Percentiles rank a stretch among this genome's conserved stretches.
Evolutionary conservation across 148 eudicot genomes (phyloP).

Genomic region (Rhododendron williamsianum): DNA sequence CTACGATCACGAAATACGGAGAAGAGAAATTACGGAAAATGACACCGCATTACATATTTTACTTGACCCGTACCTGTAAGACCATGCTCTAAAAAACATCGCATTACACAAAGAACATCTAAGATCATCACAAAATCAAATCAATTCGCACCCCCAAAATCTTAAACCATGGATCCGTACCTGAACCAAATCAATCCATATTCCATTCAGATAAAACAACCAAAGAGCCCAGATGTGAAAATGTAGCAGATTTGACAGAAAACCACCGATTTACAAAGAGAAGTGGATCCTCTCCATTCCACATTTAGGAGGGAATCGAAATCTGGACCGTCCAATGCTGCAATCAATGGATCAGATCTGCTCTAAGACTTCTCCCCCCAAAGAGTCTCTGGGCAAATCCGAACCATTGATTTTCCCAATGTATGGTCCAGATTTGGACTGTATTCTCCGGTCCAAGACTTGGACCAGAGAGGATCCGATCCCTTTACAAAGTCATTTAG

Average conservation of each 20-base stretch:
- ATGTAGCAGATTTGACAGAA: neutral
- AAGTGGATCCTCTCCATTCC: neutral
- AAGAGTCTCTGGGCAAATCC: neutral
- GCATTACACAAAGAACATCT: neutral
- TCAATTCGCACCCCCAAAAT: neutral
- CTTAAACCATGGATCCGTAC: neutral
- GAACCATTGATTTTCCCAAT: neutral
- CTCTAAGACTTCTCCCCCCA: neutral
- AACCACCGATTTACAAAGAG: neutral
- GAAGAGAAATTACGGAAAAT: neutral
- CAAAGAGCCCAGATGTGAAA: neutral
- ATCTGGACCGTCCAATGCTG: too few species aligned
- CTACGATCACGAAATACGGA: neutral
- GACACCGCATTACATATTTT: neutral
- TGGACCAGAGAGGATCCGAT: neutral
- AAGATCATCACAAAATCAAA: neutral
- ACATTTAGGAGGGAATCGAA: too few species aligned
- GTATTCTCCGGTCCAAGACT: neutral
- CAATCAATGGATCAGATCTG: neutral
- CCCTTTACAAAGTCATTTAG: neutral
- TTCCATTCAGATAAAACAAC: neutral
- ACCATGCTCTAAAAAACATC: neutral
- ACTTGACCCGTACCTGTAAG: neutral
- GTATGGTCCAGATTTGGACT: neutral
- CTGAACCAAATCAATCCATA: neutral